Evolutionary conservation across 495 filamentous ascomycete genomes (phyloP).

Genomic region (Choiromyces venosus): DNA sequence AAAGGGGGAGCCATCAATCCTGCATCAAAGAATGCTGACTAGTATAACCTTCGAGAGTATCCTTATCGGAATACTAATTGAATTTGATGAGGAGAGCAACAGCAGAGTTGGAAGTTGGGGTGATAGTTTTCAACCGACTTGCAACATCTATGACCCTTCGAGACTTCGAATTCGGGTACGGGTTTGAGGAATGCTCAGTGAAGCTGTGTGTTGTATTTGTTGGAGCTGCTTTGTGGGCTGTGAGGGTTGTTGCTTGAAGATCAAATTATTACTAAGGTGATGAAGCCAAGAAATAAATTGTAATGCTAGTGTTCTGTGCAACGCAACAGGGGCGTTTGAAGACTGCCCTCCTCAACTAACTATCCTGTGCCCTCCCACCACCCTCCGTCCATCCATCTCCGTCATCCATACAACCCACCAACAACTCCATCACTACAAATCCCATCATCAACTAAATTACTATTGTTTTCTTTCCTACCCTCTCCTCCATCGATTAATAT

Average conservation of each 20-base stretch:
- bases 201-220: slow-evolving; percentile 1
- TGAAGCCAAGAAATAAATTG: background rate
- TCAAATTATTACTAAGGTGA: background rate
- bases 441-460: slow-evolving; percentile 9
- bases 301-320: slow-evolving; percentile 3
- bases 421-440: slow-evolving; percentile 8
- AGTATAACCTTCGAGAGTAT: background rate
- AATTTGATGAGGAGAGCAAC: background rate
- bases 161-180: background rate
- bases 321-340: background rate
- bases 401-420: slow-evolving; percentile 18
- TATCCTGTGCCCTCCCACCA: slow-evolving; percentile 10
- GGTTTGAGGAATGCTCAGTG: background rate
- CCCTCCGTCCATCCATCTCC: slow-evolving; percentile 24
- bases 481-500: slow-evolving; percentile 18
- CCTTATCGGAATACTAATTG: background rate
- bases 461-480: background rate
- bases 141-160: background rate
- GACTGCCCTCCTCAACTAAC: slow-evolving; percentile 1
- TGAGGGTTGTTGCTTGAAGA: background rate
- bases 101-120: background rate
- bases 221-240: slow-evolving; percentile 1
- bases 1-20: slow-evolving; percentile 34
- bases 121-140: background rate
- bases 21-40: slow-evolving; percentile 15